Evolutionary conservation across 768 basidiomycete species (phyloP), one percentile per base, ranked within the genome.

Genomic region (Phlebiopsis gigantea): DNA sequence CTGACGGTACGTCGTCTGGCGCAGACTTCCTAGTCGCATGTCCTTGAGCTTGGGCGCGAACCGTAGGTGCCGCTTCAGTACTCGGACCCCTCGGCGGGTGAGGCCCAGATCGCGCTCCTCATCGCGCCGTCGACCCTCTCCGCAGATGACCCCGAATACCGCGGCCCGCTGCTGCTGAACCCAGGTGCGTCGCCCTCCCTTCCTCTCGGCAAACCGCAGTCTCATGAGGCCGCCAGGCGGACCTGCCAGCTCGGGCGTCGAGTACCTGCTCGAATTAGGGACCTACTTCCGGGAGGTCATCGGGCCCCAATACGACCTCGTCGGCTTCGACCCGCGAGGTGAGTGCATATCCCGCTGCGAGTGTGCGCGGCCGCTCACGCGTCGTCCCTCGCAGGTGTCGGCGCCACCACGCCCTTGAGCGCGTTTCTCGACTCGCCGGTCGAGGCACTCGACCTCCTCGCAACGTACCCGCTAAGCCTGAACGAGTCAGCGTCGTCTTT

Each of bases 251-350:
- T 64, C 64, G 26, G 70, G 68, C 21, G 65, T 71, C 25, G 55
- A 58, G 1, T 31, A 60, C 0, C 56, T 67, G 10, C 19, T 46
- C 25, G 24, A 19, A 12, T 24, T 24, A 24, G 64, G 31, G 2
- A 15, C 51, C 0, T 8, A 41, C 1, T 62, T 65, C 29, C 53
- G 45, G 19, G 24, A 46, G 21, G 7, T 66, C 17, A 19, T 68
- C 29, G 66, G 63, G 22, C 53, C 56, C 17, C 55, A 69, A 12
- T 67, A 60, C 30, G 66, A 67, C 48, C 60, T 67, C 41, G 54
- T 67, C 21, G 64, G 68, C 5, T 70, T 69, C 58, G 70, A 70
- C 59, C 69, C 68, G 0, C 58, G 69, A 51, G 71, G 71, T 1
- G 65, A 69, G 19, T n/a, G 68, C 65, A 25, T 47, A 62, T 24